Base-by-base conservation (phyloP, 2,329 filamentous ascomycete species). In the Myrmaecium sp. region DNA sequence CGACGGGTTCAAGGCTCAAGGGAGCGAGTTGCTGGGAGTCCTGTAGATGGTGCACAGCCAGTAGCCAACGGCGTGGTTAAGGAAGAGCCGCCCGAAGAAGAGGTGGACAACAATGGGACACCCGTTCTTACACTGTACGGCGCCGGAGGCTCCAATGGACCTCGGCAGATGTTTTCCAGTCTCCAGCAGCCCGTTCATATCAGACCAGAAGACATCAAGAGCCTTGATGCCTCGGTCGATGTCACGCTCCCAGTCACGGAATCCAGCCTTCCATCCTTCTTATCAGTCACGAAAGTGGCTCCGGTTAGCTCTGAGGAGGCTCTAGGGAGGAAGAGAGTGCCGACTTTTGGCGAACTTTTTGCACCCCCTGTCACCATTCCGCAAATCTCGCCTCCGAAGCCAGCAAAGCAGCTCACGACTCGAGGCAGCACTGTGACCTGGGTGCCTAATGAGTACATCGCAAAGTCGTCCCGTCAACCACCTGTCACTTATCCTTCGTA, bases 91-190 rank as follows among this genome's bases (percentile, higher is more conserved):
- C 22, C 16, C 3, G 33, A 37, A 14, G 33, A 34, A 5, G 27
- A 24, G 20, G 12, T 14, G 4, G 30, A 30, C 27, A 28, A 46
- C 10, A 52, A 57, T 26, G 57, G 65, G 29, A 64, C 59, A 34
- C 56, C 71, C 10, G 74, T 86, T 5, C 58, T 94, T 31, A 86
- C 80, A 1, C 58, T 92, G 1, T 74, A 73, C 37, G 82, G 80
- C 37, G 77, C 77, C 21, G 71, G 74, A 2, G 71, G 72, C 23
- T 28, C 28, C 15, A 31, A 31, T n/a, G n/a, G n/a, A n/a, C 66
- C 78, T 18, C 75, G 73, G 38, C 78, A 86, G 33, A 59, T 94
- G 4, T 94, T 89, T 47, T 92, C 86, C 4, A 92, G 84, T 49
- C 58, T 93, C 26, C 79, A 77, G 36, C 61, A 66, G 29, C 54